Evolutionary conservation across 2,329 filamentous ascomycete species (phyloP), one percentile per base, ranked within the genome.

Genomic region (Madurella mycetomatis): DNA sequence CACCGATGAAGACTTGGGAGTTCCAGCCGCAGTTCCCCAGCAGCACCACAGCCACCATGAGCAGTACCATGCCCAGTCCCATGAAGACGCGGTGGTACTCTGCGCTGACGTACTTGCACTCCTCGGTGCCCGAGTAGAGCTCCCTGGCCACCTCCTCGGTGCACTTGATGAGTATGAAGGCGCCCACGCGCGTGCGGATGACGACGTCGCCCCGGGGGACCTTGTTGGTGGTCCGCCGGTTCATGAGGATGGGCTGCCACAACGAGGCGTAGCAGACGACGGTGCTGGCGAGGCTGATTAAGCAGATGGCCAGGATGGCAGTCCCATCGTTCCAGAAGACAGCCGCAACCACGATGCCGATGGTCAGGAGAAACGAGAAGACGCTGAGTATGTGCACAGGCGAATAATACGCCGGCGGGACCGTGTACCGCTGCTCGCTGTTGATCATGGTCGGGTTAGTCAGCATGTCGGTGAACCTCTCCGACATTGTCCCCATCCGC

Each of bases 21-120:
- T 75, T 73, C 74, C 81, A 84, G n/a, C 75, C 75, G 66, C 81
- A 83, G 64, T 85, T 85, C 1, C 82, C 82, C 34, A 86, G 67
- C 13, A 84, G 68, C 12, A 86, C 79, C 11, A 86, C 80, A 1
- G 78, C 76, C 3, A 80, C 64, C 83, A 86, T 86, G 43, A 86
- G 74, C 25, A 85, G 60, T 9, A 82, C 74, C 9, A 83, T 86
- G 34, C 79, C 82, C 1, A 78, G 41, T 0, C 76, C 81, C 69
- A 85, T 83, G 8, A 84, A 73, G 0, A 72, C 65, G 17, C 78
- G 75, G 64, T 84, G 82, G 1, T 62, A 61, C n/a, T 64, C 69
- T 30, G 67, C 72, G 4, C 68, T 67, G 41, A 84, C 75, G 19
- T 74, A 85, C 30, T 76, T 64, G 66, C 83, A 85, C 61, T 81